These are phyloP conservation scores for Fusarium coffeatum DNA, from an alignment of 2,329 filamentous ascomycete species.

Conservation along the genomic window DNA sequence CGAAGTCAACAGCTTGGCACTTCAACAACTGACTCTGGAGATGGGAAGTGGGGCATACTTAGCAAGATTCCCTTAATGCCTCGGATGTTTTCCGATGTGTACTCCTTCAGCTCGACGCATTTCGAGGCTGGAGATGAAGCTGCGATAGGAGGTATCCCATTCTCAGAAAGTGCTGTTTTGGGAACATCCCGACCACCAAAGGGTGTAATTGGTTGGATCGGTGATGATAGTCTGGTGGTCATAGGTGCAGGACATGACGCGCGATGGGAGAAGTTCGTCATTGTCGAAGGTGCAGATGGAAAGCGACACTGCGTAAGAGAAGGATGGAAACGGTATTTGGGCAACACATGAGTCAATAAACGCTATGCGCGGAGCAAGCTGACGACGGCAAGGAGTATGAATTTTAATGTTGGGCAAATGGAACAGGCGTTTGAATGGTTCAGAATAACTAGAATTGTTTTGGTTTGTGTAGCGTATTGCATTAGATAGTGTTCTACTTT, in stretches of 20 bases:
- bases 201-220: constrained; percentile 86
- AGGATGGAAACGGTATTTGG: constrained; percentile 85
- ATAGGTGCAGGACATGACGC: constrained; percentile 83
- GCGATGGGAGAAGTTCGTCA: constrained; percentile 87
- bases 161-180: constrained; percentile 59
- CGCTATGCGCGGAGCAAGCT: neutral
- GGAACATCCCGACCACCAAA: constrained; percentile 74
- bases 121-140: constrained; percentile 87
- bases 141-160: constrained; percentile 57
- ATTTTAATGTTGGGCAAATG: constrained; percentile 33
- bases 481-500: constrained; percentile 41
- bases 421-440: constrained; percentile 42
- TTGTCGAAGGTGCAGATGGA: constrained; percentile 76
- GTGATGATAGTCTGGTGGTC: constrained; percentile 78
- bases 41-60: constrained; percentile 85
- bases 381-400: constrained; percentile 11
- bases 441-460: constrained; percentile 25
- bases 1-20: constrained; percentile 48
- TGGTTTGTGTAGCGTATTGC: constrained; percentile 29
- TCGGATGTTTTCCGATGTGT: constrained; percentile 87
- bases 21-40: constrained; percentile 56
- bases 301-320: constrained; percentile 74
- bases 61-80: constrained; percentile 87
- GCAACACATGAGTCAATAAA: constrained; percentile 49
- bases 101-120: constrained; percentile 82